These are phyloP conservation scores for Xylaria sp. DNA, from an alignment of 2,329 filamentous ascomycete species.

Conservation along the genomic window DNA sequence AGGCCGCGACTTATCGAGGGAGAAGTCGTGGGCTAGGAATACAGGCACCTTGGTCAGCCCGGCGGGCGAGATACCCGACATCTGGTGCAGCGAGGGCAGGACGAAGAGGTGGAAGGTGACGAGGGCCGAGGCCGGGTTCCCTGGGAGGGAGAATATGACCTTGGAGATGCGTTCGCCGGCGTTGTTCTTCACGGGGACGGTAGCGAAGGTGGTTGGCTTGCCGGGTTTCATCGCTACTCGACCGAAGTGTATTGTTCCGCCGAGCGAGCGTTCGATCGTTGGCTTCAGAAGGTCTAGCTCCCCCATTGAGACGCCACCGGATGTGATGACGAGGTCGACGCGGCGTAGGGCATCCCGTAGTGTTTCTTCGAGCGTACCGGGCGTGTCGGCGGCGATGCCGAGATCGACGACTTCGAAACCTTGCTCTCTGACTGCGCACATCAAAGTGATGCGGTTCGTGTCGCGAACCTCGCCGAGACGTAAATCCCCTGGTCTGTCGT, in stretches of 20 bases:
- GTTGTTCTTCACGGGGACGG: slow-evolving; percentile 74
- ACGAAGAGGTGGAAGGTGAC: slow-evolving; percentile 97
- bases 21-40: slow-evolving; percentile 76
- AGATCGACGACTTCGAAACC: slow-evolving; percentile 86
- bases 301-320: slow-evolving; percentile 96
- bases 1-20: slow-evolving; percentile 77
- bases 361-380: slow-evolving; percentile 78
- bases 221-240: slow-evolving; percentile 98
- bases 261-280: slow-evolving; percentile 88
- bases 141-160: slow-evolving; percentile 88
- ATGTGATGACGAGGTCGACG: slow-evolving; percentile 88
- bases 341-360: slow-evolving; percentile 79
- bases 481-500: slow-evolving; percentile 71
- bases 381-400: slow-evolving; percentile 82
- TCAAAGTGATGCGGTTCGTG: slow-evolving; percentile 88
- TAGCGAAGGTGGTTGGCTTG: slow-evolving; percentile 97
- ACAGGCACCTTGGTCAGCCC: slow-evolving; percentile 81
- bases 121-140: slow-evolving; percentile 91
- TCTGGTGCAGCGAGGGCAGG: slow-evolving; percentile 83
- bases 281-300: slow-evolving; percentile 97
- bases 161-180: slow-evolving; percentile 69
- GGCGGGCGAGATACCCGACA: slow-evolving; percentile 73
- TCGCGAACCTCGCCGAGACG: slow-evolving; percentile 88
- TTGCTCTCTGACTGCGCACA: slow-evolving; percentile 78
- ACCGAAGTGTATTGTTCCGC: slow-evolving; percentile 95